Percentiles rank a stretch among this genome's conserved stretches.
These are phyloP conservation scores for Entomortierella beljakovae DNA, from an alignment of 192 early-diverging fungal species.

Conservation along the genomic window DNA sequence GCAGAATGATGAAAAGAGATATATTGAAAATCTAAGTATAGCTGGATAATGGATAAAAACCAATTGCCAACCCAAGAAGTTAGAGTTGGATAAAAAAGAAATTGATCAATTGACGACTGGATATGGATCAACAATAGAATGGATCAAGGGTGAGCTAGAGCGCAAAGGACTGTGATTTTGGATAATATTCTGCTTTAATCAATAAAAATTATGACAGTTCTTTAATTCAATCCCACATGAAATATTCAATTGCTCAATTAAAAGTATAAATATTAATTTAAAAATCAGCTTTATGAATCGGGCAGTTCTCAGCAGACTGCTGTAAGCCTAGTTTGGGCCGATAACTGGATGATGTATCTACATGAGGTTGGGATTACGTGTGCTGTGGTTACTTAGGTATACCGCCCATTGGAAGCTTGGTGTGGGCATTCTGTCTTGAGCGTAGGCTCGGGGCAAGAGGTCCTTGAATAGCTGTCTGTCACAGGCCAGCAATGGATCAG, in stretches of 20 bases:
- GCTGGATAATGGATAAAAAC: no score
- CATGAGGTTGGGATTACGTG: conserved; percentile 35
- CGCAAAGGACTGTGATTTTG: no score
- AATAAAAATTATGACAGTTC: no score
- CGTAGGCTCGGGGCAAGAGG: conserved; percentile 44
- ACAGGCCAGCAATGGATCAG: conserved; percentile 56
- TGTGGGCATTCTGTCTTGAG: conserved; percentile 51
- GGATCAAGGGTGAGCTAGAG: no score
- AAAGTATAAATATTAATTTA: neutral
- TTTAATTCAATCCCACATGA: neutral
- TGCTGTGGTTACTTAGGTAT: conserved; percentile 50
- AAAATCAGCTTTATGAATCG: conserved; percentile 24
- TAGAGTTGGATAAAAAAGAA: no score
- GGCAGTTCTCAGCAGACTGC: conserved; percentile 38
- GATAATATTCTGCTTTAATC: no score
- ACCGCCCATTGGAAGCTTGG: conserved; percentile 53
- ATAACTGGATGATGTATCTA: conserved; percentile 50
- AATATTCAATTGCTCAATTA: neutral
- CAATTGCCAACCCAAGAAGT: no score
- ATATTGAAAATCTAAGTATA: no score
- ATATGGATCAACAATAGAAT: no score
- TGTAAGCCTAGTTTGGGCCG: conserved; percentile 52
- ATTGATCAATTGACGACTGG: no score
- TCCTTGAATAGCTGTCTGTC: conserved; percentile 50
- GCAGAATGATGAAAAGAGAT: no score